phyloP scores from a whole-genome alignment of 1,284 basidiomycete genomes.

The Ceratobasidium sp. region DNA sequence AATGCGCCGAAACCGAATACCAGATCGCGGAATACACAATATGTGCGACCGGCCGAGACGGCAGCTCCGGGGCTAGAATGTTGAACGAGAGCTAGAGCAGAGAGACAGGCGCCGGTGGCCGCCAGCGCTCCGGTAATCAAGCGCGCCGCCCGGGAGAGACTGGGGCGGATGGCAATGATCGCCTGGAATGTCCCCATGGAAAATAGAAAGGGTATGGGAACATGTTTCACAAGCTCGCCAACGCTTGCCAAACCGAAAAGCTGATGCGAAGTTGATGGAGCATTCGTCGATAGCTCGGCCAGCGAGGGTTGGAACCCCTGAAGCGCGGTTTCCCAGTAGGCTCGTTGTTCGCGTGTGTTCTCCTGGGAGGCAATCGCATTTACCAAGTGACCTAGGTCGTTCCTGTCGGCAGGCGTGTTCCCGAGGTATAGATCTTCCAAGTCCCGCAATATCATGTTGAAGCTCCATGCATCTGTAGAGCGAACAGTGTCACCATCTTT shows the following conservation, averaged over 20 bases:
- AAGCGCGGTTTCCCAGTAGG: slow-evolving; percentile 52
- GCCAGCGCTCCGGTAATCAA: not conserved
- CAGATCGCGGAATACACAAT: slow-evolving; percentile 50
- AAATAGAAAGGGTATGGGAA: not conserved
- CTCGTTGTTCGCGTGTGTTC: slow-evolving; percentile 50
- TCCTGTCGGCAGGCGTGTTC: slow-evolving; percentile 47
- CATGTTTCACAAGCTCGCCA: not conserved
- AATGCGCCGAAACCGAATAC: slow-evolving; percentile 17
- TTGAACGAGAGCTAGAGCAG: not conserved
- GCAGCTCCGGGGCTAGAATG: slow-evolving; percentile 16
- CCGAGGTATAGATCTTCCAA: slow-evolving; percentile 52
- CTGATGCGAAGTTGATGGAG: not conserved
- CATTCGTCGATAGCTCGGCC: slow-evolving; percentile 2
- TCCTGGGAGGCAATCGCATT: slow-evolving; percentile 47
- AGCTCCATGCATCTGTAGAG: slow-evolving; percentile 54
- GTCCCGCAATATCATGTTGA: slow-evolving; percentile 55
- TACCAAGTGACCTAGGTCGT: slow-evolving; percentile 52
- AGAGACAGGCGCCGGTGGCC: not conserved
- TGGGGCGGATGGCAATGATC: not conserved
- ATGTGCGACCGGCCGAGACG: slow-evolving; percentile 50
- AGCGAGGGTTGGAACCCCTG: slow-evolving; percentile 12
- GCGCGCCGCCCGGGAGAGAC: slow-evolving; percentile 6
- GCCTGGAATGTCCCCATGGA: not conserved
- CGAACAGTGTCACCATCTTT: not conserved
- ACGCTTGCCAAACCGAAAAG: too few relatives aligned